Evolutionary conservation across 2,329 filamentous ascomycete species (phyloP).

Genomic region (Trichoderma lentiforme): DNA sequence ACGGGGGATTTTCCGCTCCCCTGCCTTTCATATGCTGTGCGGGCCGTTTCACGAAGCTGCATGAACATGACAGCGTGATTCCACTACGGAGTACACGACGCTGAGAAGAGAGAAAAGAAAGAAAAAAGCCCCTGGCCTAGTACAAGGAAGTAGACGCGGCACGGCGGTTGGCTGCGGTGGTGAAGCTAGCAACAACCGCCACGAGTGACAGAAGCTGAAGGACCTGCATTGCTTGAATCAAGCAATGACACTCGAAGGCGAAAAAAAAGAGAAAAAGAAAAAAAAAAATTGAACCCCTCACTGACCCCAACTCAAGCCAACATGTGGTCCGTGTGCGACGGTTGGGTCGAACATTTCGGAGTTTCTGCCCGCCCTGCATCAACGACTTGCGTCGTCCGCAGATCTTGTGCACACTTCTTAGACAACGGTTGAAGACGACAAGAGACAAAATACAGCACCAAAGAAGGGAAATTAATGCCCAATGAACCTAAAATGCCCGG

Average conservation of each 20-base stretch:
- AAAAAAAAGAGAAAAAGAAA: not conserved
- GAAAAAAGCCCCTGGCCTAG: not conserved
- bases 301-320: not conserved
- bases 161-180: not conserved
- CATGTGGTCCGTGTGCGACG: not conserved
- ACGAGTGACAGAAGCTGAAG: not conserved
- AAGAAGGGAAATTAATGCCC: not conserved
- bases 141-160: not conserved
- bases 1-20: not conserved
- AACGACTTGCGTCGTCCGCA: not conserved
- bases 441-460: not conserved
- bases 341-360: not conserved
- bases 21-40: not conserved
- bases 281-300: not conserved
- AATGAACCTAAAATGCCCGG: constrained; percentile 9
- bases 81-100: not conserved
- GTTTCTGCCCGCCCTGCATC: not conserved
- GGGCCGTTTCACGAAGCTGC: constrained; percentile 1
- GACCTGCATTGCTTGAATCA: not conserved
- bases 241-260: not conserved
- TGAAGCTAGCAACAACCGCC: not conserved
- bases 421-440: not conserved
- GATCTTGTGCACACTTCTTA: not conserved
- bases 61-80: not conserved
- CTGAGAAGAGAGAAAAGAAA: not conserved